A percentile compares a stretch with the other conserved stretches of the same genome.
These are phyloP conservation scores for Mycena crocata DNA, from an alignment of 768 basidiomycete genomes.

Conservation along the genomic window DNA sequence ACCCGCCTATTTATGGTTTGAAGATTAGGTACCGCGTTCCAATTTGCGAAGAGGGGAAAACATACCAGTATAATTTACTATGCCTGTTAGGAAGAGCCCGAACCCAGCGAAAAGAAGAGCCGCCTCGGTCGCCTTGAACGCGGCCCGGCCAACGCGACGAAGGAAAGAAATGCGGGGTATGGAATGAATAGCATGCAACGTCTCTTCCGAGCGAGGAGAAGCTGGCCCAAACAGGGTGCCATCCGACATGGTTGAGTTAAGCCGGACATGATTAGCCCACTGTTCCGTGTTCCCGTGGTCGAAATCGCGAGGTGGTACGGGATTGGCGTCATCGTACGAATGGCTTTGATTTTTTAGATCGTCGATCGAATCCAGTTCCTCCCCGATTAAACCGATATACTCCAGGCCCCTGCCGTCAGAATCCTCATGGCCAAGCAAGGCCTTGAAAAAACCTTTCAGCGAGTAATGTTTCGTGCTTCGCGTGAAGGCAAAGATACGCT, in stretches of 20 bases:
- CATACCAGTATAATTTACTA: constrained; percentile 82
- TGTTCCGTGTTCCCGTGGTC: constrained; percentile 57
- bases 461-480: constrained; percentile 56
- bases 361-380: constrained; percentile 68
- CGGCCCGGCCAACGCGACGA: constrained; percentile 55
- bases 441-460: constrained; percentile 65
- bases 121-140: constrained; percentile 70
- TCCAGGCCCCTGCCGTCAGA: constrained; percentile 51
- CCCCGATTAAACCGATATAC: constrained; percentile 68
- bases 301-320: constrained; percentile 43
- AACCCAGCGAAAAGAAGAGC: constrained; percentile 79
- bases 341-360: constrained; percentile 50
- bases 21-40: constrained; percentile 3
- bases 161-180: constrained; percentile 42
- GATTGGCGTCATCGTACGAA: constrained; percentile 36
- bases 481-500: constrained; percentile 64
- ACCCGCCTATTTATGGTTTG: constrained; percentile 38
- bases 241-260: constrained; percentile 60
- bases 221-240: constrained; percentile 62
- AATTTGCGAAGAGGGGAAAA: background rate
- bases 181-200: constrained; percentile 57
- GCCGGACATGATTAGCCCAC: constrained; percentile 63
- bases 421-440: constrained; percentile 60
- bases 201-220: constrained; percentile 70
- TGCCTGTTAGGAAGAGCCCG: constrained; percentile 72